Evolutionary conservation across 2,329 filamentous ascomycete genomes (phyloP).

Genomic region (Volutella citrinella): DNA sequence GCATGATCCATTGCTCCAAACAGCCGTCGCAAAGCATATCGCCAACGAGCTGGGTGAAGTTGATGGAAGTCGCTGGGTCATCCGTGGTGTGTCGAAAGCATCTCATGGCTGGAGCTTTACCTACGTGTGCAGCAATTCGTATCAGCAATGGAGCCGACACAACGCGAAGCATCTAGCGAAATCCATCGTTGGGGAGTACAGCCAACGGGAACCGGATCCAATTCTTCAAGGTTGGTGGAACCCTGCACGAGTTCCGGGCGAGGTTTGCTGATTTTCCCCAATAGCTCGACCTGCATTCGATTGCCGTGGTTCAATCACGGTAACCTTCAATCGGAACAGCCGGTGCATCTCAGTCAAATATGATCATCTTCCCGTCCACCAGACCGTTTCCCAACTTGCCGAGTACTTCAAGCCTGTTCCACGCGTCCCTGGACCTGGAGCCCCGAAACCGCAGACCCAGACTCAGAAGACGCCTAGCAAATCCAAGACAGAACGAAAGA

Average conservation of each 20-base stretch:
- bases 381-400: slow-evolving; percentile 49
- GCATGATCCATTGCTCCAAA: slow-evolving; percentile 47
- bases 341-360: slow-evolving; percentile 52
- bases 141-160: slow-evolving; percentile 48
- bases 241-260: too few species aligned
- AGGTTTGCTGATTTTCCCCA: not conserved
- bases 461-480: slow-evolving; percentile 24
- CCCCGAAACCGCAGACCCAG: slow-evolving; percentile 19
- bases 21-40: slow-evolving; percentile 48
- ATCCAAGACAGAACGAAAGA: slow-evolving; percentile 27
- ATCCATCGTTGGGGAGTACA: slow-evolving; percentile 47
- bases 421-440: slow-evolving; percentile 24
- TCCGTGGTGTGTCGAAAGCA: slow-evolving; percentile 41
- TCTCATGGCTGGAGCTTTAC: slow-evolving; percentile 52
- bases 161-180: slow-evolving; percentile 39
- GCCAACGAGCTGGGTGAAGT: slow-evolving; percentile 38
- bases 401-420: slow-evolving; percentile 46
- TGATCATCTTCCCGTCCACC: slow-evolving; percentile 55
- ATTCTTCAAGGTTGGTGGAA: slow-evolving; percentile 40
- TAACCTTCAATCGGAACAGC: slow-evolving; percentile 47
- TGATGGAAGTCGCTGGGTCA: slow-evolving; percentile 49
- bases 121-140: slow-evolving; percentile 53
- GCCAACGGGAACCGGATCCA: slow-evolving; percentile 44
- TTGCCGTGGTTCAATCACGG: slow-evolving; percentile 49
- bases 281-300: slow-evolving; percentile 57